phyloP scores from a whole-genome alignment of 352 stramenopile genomes.

The Globisporangium cylindrosporum region DNA sequence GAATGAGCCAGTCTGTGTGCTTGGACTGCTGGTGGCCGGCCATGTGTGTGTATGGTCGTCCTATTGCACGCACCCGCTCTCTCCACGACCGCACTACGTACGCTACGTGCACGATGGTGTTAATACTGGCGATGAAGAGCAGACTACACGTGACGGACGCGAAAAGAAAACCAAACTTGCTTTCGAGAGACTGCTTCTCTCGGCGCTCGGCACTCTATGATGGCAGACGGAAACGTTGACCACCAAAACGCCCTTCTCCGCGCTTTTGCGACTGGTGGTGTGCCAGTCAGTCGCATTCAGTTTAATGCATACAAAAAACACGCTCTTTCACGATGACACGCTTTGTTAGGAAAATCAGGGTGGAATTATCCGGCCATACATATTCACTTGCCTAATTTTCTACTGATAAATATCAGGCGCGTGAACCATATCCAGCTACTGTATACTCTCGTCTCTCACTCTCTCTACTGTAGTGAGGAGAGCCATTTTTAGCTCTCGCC shows the following conservation, averaged over 20 bases:
- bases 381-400: neutral
- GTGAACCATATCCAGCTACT: neutral
- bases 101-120: too few relatives aligned
- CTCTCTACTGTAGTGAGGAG: neutral
- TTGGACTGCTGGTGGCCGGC: too few relatives aligned
- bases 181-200: neutral
- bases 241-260: neutral
- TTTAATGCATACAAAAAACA: neutral
- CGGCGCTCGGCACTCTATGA: neutral
- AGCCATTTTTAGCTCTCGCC: constrained; percentile 4
- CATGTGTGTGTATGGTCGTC: too few relatives aligned
- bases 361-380: neutral
- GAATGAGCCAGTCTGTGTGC: too few relatives aligned
- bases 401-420: neutral
- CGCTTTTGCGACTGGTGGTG: neutral
- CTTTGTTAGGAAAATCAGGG: neutral
- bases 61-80: too few relatives aligned
- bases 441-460: neutral
- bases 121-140: too few relatives aligned
- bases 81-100: too few relatives aligned
- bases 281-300: neutral
- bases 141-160: too few relatives aligned
- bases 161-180: neutral
- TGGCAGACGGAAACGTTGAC: neutral
- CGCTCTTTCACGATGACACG: too few relatives aligned